Evolutionary conservation across 1,284 basidiomycete species (phyloP).

Genomic region (Malassezia sp.): DNA sequence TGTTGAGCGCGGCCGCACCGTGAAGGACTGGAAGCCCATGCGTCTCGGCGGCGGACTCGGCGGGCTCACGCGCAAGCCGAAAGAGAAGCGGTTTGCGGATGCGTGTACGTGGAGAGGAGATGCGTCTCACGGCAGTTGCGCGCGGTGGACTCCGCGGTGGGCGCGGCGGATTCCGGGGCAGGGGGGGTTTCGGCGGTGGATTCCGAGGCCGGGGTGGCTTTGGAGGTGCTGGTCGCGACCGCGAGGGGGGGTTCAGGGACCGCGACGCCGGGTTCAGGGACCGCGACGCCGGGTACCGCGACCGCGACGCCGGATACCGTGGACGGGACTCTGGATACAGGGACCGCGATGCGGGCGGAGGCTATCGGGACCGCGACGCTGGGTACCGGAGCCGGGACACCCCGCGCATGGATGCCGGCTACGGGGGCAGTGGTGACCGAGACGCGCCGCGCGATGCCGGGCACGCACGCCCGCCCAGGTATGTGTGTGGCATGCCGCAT

Average conservation of each 20-base stretch:
- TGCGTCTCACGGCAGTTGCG: conserved; percentile 7
- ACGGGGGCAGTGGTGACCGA: neutral
- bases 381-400: neutral
- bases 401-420: neutral
- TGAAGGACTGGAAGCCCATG: conserved; percentile 95
- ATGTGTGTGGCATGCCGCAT: neutral
- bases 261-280: conserved; percentile 1
- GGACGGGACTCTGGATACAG: conserved; percentile 10
- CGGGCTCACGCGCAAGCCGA: conserved; percentile 56
- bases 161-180: conserved; percentile 34
- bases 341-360: conserved; percentile 14
- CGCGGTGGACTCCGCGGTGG: conserved; percentile 48
- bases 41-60: conserved; percentile 89
- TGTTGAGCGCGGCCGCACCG: conserved; percentile 92
- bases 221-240: neutral
- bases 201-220: conserved; percentile 32
- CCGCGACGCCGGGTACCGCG: conserved; percentile 3
- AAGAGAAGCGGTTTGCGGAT: conserved; percentile 19
- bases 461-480: conserved; percentile 1
- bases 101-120: neutral
- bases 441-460: neutral
- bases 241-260: neutral
- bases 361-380: neutral
- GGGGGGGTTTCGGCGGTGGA: conserved; percentile 45
- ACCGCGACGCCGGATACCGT: conserved; percentile 2